Evolutionary conservation across 306 rosid genomes (phyloP).

Genomic region (Fragaria ananassa): DNA sequence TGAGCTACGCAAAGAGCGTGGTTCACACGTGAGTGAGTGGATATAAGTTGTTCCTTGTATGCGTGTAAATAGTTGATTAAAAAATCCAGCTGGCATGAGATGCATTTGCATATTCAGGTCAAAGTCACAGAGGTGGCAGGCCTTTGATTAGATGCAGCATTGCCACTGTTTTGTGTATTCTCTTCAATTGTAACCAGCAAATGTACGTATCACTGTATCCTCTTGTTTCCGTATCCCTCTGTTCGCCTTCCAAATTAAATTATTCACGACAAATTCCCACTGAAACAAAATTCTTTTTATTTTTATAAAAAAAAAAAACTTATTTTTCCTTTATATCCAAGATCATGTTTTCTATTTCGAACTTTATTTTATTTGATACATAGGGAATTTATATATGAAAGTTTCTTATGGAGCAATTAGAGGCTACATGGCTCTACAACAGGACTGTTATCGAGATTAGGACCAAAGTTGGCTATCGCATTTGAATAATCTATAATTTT

Average conservation of each 20-base stretch:
- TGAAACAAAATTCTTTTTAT: too few species aligned
- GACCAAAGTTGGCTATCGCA: too few species aligned
- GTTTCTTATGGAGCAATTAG: too few species aligned
- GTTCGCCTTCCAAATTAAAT: too few species aligned
- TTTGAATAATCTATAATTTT: too few species aligned
- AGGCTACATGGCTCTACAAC: too few species aligned
- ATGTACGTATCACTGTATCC: constrained; percentile 12
- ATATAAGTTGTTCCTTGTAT: constrained; percentile 41
- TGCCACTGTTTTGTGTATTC: constrained; percentile 61
- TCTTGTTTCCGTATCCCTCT: constrained; percentile 26
- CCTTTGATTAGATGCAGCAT: constrained; percentile 72
- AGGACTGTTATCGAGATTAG: too few species aligned
- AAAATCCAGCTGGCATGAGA: constrained; percentile 40
- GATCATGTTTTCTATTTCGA: too few species aligned
- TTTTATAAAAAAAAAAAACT: too few species aligned
- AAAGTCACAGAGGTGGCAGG: constrained; percentile 83
- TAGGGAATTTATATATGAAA: too few species aligned
- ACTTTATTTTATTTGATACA: too few species aligned
- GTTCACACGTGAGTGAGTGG: constrained; percentile 52
- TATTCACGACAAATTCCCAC: neutral
- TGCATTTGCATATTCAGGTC: constrained; percentile 62
- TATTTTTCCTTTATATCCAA: too few species aligned
- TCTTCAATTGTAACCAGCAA: constrained; percentile 40
- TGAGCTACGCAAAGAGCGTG: constrained; percentile 57
- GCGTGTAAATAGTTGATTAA: constrained; percentile 76